Evolutionary conservation across 179 eudicot genomes (phyloP), one percentile per base, ranked within the genome.

Genomic region (Patellifolia procumbens): DNA sequence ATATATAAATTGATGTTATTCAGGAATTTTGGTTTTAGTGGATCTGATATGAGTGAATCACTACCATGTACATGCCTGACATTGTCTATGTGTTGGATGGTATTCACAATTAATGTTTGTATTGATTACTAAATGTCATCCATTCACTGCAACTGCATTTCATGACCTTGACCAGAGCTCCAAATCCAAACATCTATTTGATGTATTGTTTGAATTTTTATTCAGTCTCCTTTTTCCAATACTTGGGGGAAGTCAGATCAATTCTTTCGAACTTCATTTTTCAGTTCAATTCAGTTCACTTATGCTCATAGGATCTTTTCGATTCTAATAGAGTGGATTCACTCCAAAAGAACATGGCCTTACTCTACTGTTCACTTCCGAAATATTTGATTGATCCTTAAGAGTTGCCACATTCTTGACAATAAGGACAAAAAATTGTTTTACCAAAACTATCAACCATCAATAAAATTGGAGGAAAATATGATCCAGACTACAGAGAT

Each of bases 1-100:
- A n/a, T n/a, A n/a, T n/a, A n/a, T n/a, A n/a, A 39, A 39, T 39
- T 75, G 52, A 29, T 53, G 55, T 70, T 64, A 73, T 45, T 37
- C 37, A 53, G 77, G 37, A 15, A 62, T 42, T 55, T 53, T 65
- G 74, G 70, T 61, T 48, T 77, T 68, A 53, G 63, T 79, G 77
- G 83, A 85, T 85, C 78, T 85, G 73, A 52, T 78, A 48, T 58
- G 71, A 65, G 52, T 64, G 80, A 61, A 75, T 70, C 74, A 73
- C 66, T 49, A 75, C 62, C 75, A 77, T 81, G 85, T 84, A 88
- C 74, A 81, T 72, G 77, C 49, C 83, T 70, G 84, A 77, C 84
- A 81, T 59, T 81, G 84, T 81, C 78, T 77, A 83, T 80, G 83
- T 80, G 84, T 78, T 53, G 75, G 68, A 78, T 78, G 81, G 79